These are phyloP conservation scores for Oryza rufipogon DNA, from an alignment of 176 grass and related monocot species.

Conservation along the genomic window DNA sequence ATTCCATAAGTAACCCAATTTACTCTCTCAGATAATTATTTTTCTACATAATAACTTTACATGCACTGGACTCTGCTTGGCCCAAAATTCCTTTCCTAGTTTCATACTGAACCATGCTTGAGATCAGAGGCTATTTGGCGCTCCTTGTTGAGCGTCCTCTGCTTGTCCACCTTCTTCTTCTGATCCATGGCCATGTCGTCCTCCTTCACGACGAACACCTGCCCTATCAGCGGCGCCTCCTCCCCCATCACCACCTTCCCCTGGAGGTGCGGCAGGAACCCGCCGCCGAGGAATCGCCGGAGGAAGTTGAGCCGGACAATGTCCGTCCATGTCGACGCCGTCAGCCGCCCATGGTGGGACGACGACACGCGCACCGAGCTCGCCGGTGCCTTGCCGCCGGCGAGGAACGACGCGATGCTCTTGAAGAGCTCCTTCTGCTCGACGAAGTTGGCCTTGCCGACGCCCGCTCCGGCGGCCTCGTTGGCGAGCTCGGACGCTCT, in stretches of 20 bases:
- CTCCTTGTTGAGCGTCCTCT: no score
- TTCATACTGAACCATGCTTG: no score
- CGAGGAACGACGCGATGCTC: conserved; percentile 3
- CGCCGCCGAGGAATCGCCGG: conserved; percentile 20
- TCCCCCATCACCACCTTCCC: neutral
- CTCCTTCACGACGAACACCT: neutral
- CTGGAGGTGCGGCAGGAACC: conserved; percentile 23
- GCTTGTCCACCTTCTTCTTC: no score
- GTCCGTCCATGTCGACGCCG: conserved; percentile 26
- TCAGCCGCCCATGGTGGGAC: neutral
- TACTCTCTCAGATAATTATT: no score
- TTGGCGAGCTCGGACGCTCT: neutral
- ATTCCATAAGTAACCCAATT: no score
- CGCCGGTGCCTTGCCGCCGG: neutral
- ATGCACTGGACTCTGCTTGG: no score
- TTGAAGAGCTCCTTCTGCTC: conserved; percentile 33
- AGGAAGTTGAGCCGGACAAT: conserved; percentile 35
- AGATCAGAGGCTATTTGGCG: no score
- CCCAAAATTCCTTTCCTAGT: no score
- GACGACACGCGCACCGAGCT: neutral
- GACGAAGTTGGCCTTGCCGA: neutral
- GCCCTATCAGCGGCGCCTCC: neutral
- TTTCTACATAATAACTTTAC: no score
- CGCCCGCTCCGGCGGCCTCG: neutral
- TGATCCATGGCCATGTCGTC: no score